Percentiles rank a stretch among this genome's conserved stretches.
phyloP scores from a whole-genome alignment of 2,329 filamentous ascomycete genomes.

The Colletotrichum shisoi region DNA sequence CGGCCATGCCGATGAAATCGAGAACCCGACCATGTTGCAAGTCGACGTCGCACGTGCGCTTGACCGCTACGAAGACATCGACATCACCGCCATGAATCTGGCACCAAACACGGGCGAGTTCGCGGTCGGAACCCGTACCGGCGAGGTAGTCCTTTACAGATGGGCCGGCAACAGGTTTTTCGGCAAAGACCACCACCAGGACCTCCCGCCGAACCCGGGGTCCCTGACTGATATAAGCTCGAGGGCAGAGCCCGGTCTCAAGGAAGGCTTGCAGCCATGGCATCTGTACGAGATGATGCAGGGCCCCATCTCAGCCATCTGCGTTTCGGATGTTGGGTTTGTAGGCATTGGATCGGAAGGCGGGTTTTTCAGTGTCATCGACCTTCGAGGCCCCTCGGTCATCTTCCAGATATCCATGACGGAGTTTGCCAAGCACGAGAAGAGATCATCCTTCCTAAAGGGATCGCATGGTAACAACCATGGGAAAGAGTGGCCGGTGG shows the following conservation, averaged over 20 bases:
- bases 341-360: constrained; percentile 85
- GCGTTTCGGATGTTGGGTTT: constrained; percentile 92
- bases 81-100: constrained; percentile 81
- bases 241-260: constrained; percentile 74
- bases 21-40: constrained; percentile 82
- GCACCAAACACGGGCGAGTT: constrained; percentile 83
- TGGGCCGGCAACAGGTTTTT: constrained; percentile 83
- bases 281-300: constrained; percentile 84
- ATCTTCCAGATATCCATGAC: constrained; percentile 78
- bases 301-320: constrained; percentile 79
- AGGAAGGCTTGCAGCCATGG: constrained; percentile 81
- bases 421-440: constrained; percentile 79
- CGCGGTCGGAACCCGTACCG: constrained; percentile 78
- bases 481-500: constrained; percentile 76
- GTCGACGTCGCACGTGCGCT: constrained; percentile 86
- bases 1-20: constrained; percentile 90
- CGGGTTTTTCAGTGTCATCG: constrained; percentile 81
- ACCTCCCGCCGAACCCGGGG: constrained; percentile 66
- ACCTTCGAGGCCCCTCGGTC: constrained; percentile 84
- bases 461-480: constrained; percentile 58
- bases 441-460: constrained; percentile 75
- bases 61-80: constrained; percentile 77
- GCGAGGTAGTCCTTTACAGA: constrained; percentile 86
- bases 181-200: constrained; percentile 66
- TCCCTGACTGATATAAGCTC: constrained; percentile 76